A percentile compares a stretch with the other conserved stretches of the same genome.
These are phyloP conservation scores for Penicillium alfredii DNA, from an alignment of 495 filamentous ascomycete genomes.

Conservation along the genomic window DNA sequence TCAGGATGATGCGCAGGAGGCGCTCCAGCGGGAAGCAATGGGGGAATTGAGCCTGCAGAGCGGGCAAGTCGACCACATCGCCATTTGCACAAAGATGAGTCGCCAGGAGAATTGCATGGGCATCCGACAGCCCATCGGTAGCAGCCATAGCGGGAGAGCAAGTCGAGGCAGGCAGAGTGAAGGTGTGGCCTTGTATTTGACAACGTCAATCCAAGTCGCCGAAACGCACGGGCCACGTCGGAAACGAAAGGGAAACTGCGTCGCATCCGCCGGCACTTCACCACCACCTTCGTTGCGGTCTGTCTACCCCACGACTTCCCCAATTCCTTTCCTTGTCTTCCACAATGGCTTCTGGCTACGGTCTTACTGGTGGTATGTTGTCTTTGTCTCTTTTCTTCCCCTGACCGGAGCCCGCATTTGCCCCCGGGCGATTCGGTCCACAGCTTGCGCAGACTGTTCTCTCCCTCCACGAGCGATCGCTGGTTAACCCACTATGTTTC, in stretches of 20 bases:
- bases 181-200: conserved; percentile 22
- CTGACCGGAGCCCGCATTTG: too few relatives aligned
- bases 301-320: conserved; percentile 20
- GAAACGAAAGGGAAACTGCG: conserved; percentile 33
- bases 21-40: conserved; percentile 59
- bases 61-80: conserved; percentile 57
- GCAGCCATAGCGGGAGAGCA: conserved; percentile 31
- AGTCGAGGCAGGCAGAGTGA: conserved; percentile 9
- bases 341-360: conserved; percentile 78
- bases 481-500: conserved; percentile 22
- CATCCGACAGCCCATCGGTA: conserved; percentile 39
- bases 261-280: conserved; percentile 30
- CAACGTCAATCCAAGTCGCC: conserved; percentile 20
- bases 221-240: conserved; percentile 38
- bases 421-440: too few relatives aligned
- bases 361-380: conserved; percentile 68
- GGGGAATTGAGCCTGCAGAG: conserved; percentile 53
- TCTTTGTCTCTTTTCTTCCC: conserved; percentile 2
- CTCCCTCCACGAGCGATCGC: conserved; percentile 15
- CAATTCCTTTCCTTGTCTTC: conserved; percentile 16
- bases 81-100: conserved; percentile 41
- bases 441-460: conserved; percentile 16
- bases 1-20: conserved; percentile 74
- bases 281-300: conserved; percentile 19
- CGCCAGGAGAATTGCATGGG: conserved; percentile 46